Evolutionary conservation across 805 yeast species (phyloP).

Genomic region (Millerago galiae): DNA sequence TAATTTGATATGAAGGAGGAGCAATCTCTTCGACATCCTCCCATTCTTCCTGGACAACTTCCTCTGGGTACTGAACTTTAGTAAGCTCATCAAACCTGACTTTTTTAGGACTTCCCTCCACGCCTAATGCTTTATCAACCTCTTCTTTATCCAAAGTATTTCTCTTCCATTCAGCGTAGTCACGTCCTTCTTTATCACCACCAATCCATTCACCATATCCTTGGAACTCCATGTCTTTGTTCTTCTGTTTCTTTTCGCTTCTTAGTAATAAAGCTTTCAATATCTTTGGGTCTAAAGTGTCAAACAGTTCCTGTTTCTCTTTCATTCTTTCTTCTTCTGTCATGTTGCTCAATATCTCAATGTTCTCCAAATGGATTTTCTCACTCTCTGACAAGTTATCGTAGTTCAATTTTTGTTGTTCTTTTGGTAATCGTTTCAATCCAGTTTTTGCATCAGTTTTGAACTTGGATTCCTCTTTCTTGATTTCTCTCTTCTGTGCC

Average conservation of each 20-base stretch:
- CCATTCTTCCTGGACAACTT: slow-evolving; percentile 32
- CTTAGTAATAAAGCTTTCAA: slow-evolving; percentile 51
- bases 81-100: slow-evolving; percentile 29
- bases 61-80: slow-evolving; percentile 17
- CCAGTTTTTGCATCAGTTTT: slow-evolving; percentile 73
- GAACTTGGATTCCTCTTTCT: slow-evolving; percentile 62
- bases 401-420: slow-evolving; percentile 59
- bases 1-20: slow-evolving; percentile 42
- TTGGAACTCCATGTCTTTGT: slow-evolving; percentile 10
- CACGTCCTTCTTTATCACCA: slow-evolving; percentile 19
- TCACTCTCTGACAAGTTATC: slow-evolving; percentile 52
- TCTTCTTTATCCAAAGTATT: slow-evolving; percentile 13
- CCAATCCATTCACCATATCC: slow-evolving; percentile 27
- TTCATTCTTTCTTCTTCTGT: slow-evolving; percentile 53
- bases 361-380: slow-evolving; percentile 70
- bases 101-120: slow-evolving; percentile 13
- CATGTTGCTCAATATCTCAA: slow-evolving; percentile 56
- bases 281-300: slow-evolving; percentile 62
- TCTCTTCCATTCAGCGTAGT: slow-evolving; percentile 17
- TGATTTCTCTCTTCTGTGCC: slow-evolving; percentile 78
- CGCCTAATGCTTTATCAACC: slow-evolving; percentile 18
- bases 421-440: slow-evolving; percentile 81
- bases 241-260: slow-evolving; percentile 39
- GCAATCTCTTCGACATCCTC: slow-evolving; percentile 45
- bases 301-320: slow-evolving; percentile 62